phyloP scores from a whole-genome alignment of 768 basidiomycete genomes.

The Boletus coccyginus region DNA sequence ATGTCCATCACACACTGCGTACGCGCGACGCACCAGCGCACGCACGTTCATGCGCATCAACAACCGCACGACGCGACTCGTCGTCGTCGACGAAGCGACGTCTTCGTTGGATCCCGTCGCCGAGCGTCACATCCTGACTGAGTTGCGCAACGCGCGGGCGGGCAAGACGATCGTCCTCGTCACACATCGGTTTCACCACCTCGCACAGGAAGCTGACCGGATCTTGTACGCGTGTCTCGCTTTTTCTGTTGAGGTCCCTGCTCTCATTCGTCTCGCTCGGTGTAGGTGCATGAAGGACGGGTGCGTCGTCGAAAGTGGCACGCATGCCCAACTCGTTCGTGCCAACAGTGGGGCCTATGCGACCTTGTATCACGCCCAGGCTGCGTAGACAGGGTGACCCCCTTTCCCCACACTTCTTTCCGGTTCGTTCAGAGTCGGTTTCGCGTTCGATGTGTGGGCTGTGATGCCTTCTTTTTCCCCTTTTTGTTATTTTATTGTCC shows the following conservation, averaged over 20 bases:
- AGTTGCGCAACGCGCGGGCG: conserved; percentile 34
- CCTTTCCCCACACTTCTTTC: background rate
- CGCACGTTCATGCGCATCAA: conserved; percentile 43
- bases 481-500: too few species aligned
- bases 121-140: conserved; percentile 47
- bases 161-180: conserved; percentile 57
- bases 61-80: conserved; percentile 38
- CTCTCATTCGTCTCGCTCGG: background rate
- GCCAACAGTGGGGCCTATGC: conserved; percentile 23
- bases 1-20: too few species aligned
- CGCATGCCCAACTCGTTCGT: conserved; percentile 27
- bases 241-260: too few species aligned
- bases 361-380: conserved; percentile 27
- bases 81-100: conserved; percentile 59
- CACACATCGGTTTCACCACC: conserved; percentile 52
- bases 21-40: conserved; percentile 30
- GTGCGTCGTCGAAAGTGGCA: conserved; percentile 30
- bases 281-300: conserved; percentile 34
- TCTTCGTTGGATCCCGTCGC: conserved; percentile 55
- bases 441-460: too few species aligned
- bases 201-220: conserved; percentile 48
- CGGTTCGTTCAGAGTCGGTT: too few species aligned
- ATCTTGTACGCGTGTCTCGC: conserved; percentile 42
- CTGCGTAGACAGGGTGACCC: background rate
- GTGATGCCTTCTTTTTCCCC: too few species aligned